These are phyloP conservation scores for Apiotrichum mycotoxinovorans DNA, from an alignment of 1,284 basidiomycete genomes.

Conservation along the genomic window DNA sequence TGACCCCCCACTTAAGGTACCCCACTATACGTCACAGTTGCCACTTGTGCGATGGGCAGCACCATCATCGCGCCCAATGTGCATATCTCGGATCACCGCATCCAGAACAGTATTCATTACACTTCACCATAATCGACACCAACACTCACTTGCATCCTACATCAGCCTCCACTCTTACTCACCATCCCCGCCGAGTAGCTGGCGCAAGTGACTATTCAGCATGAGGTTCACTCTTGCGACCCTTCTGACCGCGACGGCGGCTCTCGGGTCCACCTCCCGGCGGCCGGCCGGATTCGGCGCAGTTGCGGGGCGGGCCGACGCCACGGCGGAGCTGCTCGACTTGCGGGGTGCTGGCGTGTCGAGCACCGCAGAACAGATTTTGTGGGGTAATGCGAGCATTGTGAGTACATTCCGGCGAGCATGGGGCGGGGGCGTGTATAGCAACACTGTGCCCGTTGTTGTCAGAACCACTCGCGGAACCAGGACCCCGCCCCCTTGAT, in stretches of 20 bases:
- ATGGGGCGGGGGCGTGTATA: not conserved
- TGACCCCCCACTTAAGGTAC: no score
- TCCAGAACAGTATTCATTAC: no score
- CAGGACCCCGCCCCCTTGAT: not conserved
- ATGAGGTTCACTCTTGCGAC: not conserved
- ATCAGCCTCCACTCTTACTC: no score
- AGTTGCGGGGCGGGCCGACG: not conserved
- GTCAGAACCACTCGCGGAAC: not conserved
- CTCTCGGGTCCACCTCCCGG: not conserved
- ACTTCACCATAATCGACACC: no score
- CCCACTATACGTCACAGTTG: no score
- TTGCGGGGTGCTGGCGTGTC: constrained; percentile 13
- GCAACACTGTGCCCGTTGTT: not conserved
- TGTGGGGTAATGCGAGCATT: constrained; percentile 5
- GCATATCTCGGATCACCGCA: no score
- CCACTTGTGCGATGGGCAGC: no score
- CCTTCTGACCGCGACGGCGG: not conserved
- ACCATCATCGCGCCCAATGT: no score
- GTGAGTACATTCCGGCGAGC: not conserved
- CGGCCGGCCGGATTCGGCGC: not conserved
- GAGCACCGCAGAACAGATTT: not conserved
- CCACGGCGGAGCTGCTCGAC: constrained; percentile 20
- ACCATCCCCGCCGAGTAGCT: not conserved
- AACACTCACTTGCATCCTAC: not conserved
- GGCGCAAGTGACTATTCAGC: not conserved